Evolutionary conservation across 306 rosid species (phyloP).

Genomic region (Datisca glomerata): DNA sequence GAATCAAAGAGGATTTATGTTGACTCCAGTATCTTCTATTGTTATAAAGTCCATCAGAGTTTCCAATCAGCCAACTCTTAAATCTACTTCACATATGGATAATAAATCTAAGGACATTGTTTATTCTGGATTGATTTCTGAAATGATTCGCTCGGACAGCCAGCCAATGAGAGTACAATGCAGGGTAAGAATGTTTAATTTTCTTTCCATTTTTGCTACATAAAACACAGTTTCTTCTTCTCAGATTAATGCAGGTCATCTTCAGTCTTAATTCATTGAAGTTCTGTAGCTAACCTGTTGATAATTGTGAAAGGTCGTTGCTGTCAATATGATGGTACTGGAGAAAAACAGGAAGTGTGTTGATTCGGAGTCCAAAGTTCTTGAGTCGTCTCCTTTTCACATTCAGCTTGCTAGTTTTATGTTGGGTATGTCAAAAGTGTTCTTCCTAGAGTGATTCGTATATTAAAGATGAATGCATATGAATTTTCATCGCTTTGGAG

Average conservation of each 20-base stretch:
- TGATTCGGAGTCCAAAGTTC: constrained; percentile 13
- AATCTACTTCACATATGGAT: constrained; percentile 10
- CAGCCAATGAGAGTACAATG: constrained; percentile 39
- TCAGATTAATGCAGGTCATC: not conserved
- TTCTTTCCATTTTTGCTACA: constrained; percentile 9
- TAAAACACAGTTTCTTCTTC: too few relatives aligned
- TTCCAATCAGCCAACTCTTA: constrained; percentile 10
- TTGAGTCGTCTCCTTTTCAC: constrained; percentile 19
- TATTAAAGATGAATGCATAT: too few relatives aligned
- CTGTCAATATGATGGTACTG: constrained; percentile 45
- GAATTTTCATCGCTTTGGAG: too few relatives aligned
- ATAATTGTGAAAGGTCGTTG: constrained; percentile 48
- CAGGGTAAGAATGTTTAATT: constrained; percentile 37
- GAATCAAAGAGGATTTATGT: constrained; percentile 34
- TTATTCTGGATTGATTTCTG: constrained; percentile 36
- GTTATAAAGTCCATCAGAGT: constrained; percentile 37
- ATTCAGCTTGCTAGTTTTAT: constrained; percentile 77
- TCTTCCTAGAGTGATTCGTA: not conserved
- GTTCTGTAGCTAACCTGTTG: constrained; percentile 2
- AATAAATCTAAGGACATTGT: constrained; percentile 18
- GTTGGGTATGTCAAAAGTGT: constrained; percentile 43
- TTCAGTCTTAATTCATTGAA: not conserved
- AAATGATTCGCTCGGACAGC: constrained; percentile 33
- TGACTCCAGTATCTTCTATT: constrained; percentile 65
- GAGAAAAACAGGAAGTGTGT: constrained; percentile 31